Conservation (phyloP, 306 rosid species). For the Hylodesmum podocarpum region DNA sequence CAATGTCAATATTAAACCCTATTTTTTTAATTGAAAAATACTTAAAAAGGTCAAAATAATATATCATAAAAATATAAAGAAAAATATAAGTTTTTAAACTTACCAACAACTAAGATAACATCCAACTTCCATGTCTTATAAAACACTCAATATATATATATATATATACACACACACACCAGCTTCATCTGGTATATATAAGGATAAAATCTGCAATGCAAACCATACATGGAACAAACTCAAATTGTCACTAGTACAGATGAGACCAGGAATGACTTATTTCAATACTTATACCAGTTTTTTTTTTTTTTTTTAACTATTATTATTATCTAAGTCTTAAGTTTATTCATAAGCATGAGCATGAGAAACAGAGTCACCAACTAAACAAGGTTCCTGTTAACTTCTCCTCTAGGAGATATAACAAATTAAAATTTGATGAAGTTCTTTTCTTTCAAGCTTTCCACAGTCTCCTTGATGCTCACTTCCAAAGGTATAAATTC, state of each 20-base stretch:
- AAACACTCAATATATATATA: no score
- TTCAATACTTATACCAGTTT: neutral
- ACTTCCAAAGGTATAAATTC: slow-evolving; percentile 60
- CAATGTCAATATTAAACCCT: no score
- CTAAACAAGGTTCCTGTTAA: neutral
- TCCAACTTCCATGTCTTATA: no score
- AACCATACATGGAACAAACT: neutral
- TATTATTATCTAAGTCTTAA: neutral
- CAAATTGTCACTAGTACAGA: neutral
- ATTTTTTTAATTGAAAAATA: no score
- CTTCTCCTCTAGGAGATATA: neutral
- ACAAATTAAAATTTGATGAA: slow-evolving; percentile 46
- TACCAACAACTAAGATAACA: no score
- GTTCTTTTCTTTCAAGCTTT: slow-evolving; percentile 63
- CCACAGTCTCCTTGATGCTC: slow-evolving; percentile 75
- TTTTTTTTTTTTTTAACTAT: no score
- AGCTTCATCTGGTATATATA: no score
- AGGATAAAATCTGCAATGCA: no score
- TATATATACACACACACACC: no score
- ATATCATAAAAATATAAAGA: no score
- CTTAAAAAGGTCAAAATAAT: no score
- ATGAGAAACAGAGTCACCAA: neutral
- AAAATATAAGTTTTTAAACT: no score
- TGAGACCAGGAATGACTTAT: neutral
- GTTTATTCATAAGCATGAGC: neutral